Evolutionary conservation across 345 rosid genomes (phyloP), one percentile per base, ranked within the genome.

Genomic region (Citrus inodora): DNA sequence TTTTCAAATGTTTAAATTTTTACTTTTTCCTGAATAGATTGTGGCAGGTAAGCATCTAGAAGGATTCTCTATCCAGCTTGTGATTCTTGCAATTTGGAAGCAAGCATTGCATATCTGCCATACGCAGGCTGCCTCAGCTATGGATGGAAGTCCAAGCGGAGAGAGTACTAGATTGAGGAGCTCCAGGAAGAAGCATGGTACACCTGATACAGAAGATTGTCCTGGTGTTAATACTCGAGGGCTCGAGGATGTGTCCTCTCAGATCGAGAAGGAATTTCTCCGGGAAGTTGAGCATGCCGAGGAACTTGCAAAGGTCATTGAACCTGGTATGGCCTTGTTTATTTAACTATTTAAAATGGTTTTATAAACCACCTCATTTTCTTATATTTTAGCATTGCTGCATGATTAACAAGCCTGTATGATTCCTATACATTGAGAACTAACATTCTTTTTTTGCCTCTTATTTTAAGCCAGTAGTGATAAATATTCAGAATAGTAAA

Each of bases 81-180:
- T 90, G 76, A 88, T 92, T 82, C 95, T 94, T 51, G 99, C 98
- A 76, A 92, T 94, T 64, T 94, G 98, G 98, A 96, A 92, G 88
- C 98, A 91, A 81, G 98, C 97, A 27, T 81, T 94, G 79, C 87
- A 92, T 88, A 92, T 94, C 79, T 92, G 98, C 86, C 99, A 96
- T 83, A 78, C 99, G 28, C 93, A 86, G 82, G 98, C 98, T 87
- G 93, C 94, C 65, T 94, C 98, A 76, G 97, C 90, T 64, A 86
- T 85, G 80, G 97, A 92, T 89, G 97, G 91, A 86, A 94, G 91
- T 81, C 94, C 96, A 48, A 86, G 79, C 81, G 88, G 73, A 76
- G 93, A 88, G 73, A 84, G 67, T 71, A 62, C 70, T 63, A 87
- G 86, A 81, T 84, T 81, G 82, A 87, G 90, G 84, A 85, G 85